Evolutionary conservation across 345 rosid species (phyloP), one percentile per base, ranked within the genome.

Genomic region (Tarenaya hassleriana): DNA sequence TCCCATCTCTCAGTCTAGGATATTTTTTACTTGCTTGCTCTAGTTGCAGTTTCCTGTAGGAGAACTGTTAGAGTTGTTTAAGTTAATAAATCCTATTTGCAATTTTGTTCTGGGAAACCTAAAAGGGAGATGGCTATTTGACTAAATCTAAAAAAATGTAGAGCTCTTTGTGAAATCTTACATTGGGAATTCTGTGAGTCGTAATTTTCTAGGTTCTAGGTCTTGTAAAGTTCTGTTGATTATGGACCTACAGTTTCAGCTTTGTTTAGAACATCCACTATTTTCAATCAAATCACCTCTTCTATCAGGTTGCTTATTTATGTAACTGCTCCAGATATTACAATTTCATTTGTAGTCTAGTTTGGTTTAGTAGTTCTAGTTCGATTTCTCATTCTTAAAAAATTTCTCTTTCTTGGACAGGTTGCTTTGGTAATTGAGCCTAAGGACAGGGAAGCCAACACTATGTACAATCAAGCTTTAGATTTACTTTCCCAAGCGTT

Each of bases 401-500:
- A 20, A 8, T 47, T 16, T 58, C 6, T 41, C 44, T 47, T 60
- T 47, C 56, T 24, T 53, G 27, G 59, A 67, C 79, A 92, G 98
- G 98, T 92, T 71, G 97, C 98, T 35, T 75, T 92, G 73, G 97
- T 92, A 47, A 88, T 88, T 71, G 98, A 92, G 74, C 95, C 98
- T n/a, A 92, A 85, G 84, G 98, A 84, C 60, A 90, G 82, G 77
- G 98, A 92, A 75, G 78, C 94, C 59, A 85, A 73, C 71, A 64
- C 66, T 10, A 83, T 92, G 97, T 92, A 92, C 66, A 85, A 77
- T 69, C 97, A 92, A 62, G 98, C 95, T 55, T 66, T 92, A 47
- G 97, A 85, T 55, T 71, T 92, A 62, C 95, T 92, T 55, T 92
- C 98, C 19, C 85, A 80, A 66, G 98, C 97, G 66, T 71, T 92